These are phyloP conservation scores for Jacaranda copaia DNA, from an alignment of 257 asterid genomes.

Conservation along the genomic window DNA sequence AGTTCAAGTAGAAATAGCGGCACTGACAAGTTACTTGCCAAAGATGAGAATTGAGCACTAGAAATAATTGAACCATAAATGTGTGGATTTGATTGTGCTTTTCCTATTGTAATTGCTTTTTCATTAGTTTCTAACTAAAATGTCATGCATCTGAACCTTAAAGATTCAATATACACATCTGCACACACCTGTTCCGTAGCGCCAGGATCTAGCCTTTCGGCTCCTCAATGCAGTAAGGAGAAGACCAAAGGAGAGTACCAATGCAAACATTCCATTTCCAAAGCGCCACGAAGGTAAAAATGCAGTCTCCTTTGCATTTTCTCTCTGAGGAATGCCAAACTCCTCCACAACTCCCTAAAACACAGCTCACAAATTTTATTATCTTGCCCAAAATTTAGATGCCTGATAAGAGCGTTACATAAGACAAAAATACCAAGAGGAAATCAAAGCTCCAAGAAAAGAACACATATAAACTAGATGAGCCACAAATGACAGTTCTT, in stretches of 20 bases:
- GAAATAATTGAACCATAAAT: constrained; percentile 13
- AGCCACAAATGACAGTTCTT: not conserved
- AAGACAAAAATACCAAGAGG: not conserved
- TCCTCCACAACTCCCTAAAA: constrained; percentile 92
- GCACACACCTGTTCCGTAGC: constrained; percentile 86
- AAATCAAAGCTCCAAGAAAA: not conserved
- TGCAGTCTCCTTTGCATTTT: constrained; percentile 59
- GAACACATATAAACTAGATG: not conserved
- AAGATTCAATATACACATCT: not conserved
- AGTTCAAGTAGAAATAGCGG: not conserved
- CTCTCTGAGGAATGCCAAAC: constrained; percentile 84
- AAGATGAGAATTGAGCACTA: not conserved
- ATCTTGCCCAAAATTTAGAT: constrained; percentile 6
- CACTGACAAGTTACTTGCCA: not conserved
- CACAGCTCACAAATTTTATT: constrained; percentile 22
- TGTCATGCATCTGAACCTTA: not conserved
- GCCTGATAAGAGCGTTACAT: constrained; percentile 24
- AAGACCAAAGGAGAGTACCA: constrained; percentile 93
- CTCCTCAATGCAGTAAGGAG: constrained; percentile 84
- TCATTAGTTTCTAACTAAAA: not conserved
- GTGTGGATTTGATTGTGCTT: not conserved
- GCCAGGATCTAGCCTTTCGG: constrained; percentile 95
- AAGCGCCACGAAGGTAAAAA: constrained; percentile 86
- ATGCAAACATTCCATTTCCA: constrained; percentile 96
- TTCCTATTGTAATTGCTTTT: not conserved